phyloP scores from a whole-genome alignment of 441 rosid genomes.

The Syzygium syzygioides region DNA sequence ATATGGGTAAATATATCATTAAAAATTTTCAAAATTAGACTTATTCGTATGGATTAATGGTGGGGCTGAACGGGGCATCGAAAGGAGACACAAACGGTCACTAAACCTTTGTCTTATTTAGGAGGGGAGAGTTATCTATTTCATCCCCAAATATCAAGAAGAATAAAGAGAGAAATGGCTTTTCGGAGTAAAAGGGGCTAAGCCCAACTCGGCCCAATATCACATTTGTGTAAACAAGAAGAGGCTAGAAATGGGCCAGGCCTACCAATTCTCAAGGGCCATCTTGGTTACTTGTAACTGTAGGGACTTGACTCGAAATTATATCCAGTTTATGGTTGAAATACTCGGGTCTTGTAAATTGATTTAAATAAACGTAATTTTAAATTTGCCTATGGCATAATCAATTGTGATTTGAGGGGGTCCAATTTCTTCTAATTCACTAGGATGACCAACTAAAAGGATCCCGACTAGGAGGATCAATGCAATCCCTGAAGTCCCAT shows the following conservation, averaged over 20 bases:
- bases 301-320: neutral
- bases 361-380: neutral
- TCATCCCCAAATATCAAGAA: neutral
- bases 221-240: neutral
- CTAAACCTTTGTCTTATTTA: neutral
- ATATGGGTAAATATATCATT: neutral
- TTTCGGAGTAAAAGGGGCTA: neutral
- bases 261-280: neutral
- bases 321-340: neutral
- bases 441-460: neutral
- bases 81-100: neutral
- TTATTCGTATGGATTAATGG: neutral
- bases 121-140: neutral
- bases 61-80: neutral
- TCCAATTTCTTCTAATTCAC: neutral
- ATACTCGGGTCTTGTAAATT: neutral
- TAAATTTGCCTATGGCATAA: neutral
- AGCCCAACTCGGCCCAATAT: neutral
- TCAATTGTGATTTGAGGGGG: neutral
- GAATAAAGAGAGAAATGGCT: neutral
- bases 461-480: neutral
- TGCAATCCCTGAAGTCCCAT: neutral
- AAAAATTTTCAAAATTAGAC: neutral
- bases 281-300: neutral
- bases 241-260: neutral